These are phyloP conservation scores for Clitopilus passeckerianus DNA, from an alignment of 768 basidiomycete genomes.

Conservation along the genomic window DNA sequence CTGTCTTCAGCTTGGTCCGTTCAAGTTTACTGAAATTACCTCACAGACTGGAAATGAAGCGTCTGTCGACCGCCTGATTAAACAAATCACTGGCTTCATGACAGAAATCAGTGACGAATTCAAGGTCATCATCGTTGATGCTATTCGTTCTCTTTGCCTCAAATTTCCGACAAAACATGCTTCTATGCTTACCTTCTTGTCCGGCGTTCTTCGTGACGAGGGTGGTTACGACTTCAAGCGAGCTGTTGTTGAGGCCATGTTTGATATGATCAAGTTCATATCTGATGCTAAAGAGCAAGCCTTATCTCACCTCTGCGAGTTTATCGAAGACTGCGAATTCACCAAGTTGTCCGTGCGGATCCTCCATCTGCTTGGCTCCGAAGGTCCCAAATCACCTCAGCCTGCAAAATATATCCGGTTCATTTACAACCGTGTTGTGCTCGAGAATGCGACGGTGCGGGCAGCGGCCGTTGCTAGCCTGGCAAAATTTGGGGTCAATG, in stretches of 20 bases:
- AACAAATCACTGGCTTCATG: conserved; percentile 99
- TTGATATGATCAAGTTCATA: conserved; percentile 99
- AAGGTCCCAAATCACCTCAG: conserved; percentile 94
- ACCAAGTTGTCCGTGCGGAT: conserved; percentile 98
- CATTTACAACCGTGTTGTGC: conserved; percentile 98
- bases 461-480: conserved; percentile 93
- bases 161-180: conserved; percentile 98
- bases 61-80: conserved; percentile 97
- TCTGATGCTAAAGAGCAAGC: conserved; percentile 95
- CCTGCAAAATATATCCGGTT: conserved; percentile 98
- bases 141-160: conserved; percentile 95
- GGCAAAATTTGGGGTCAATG: conserved; percentile 95
- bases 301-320: conserved; percentile 96
- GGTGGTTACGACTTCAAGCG: conserved; percentile 99
- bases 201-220: conserved; percentile 94
- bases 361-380: conserved; percentile 89
- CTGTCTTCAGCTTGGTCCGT: neutral
- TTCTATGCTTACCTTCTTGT: conserved; percentile 96
- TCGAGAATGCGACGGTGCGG: conserved; percentile 96
- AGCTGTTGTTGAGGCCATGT: conserved; percentile 97
- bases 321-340: conserved; percentile 99
- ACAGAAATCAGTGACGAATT: conserved; percentile 99
- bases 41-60: conserved; percentile 94
- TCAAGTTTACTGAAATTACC: conserved; percentile 3
- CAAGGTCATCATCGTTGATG: conserved; percentile 99